Evolutionary conservation across 768 basidiomycete species (phyloP).

Genomic region (Mycena amicta): DNA sequence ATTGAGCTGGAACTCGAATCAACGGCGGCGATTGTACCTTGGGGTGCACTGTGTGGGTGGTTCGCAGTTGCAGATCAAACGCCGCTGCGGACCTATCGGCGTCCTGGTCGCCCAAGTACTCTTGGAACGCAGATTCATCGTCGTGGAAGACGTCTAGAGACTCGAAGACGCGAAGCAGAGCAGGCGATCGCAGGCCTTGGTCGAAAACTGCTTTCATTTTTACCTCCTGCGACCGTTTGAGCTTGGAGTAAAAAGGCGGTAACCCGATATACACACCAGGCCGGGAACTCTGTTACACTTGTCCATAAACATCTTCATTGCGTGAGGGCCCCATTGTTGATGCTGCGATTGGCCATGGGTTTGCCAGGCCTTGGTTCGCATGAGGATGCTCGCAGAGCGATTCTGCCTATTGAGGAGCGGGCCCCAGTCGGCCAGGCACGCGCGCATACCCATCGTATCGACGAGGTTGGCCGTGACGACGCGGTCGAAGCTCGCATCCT

Average conservation of each 20-base stretch:
- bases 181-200: constrained; percentile 23
- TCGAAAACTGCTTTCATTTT: constrained; percentile 19
- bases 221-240: constrained; percentile 6
- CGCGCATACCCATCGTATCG: constrained; percentile 26
- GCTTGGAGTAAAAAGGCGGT: not conserved
- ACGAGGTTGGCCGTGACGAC: constrained; percentile 33
- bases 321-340: constrained; percentile 1
- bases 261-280: constrained; percentile 16
- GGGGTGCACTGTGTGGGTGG: constrained; percentile 28
- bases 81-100: constrained; percentile 19
- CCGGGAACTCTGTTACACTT: constrained; percentile 19
- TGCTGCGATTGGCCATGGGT: not conserved
- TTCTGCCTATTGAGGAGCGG: constrained; percentile 32
- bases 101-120: constrained; percentile 27
- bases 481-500: constrained; percentile 31
- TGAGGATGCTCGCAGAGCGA: constrained; percentile 28
- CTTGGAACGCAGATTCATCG: constrained; percentile 28
- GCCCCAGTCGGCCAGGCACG: constrained; percentile 33
- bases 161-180: constrained; percentile 23
- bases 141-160: constrained; percentile 28
- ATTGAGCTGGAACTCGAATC: not conserved
- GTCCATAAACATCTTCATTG: constrained; percentile 24
- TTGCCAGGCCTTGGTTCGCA: constrained; percentile 35
- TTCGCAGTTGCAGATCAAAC: constrained; percentile 26
- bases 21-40: constrained; percentile 23